Evolutionary conservation across 1,284 basidiomycete species (phyloP), one percentile per base, ranked within the genome.

Genomic region (Pyrrhoderma lamaoense): DNA sequence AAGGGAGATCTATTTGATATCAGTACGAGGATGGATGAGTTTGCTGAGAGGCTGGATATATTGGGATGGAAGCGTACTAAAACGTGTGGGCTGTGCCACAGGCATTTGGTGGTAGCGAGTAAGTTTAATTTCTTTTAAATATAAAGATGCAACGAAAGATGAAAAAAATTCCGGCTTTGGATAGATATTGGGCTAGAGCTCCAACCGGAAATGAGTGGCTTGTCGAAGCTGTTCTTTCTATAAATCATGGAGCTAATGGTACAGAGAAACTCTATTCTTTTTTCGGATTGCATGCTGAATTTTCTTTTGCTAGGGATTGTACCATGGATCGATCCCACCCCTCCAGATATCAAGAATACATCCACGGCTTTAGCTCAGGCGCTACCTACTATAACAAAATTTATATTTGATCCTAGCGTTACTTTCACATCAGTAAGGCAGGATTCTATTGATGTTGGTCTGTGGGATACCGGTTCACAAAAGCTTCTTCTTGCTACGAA

Each of bases 11-110:
- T 81, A 54, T 74, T 77, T 48, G 83, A 85, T 59, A 81, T 89
- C 56, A 73, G 76, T 8, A 70, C 67, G 0, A 71, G 86, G 21
- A 78, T 86, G 71, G 78, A 82, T 49, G 70, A 77, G 53, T 88
- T 81, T 63, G 60, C 65, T 19, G 66, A 79, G 34, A 70, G 82
- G 14, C 65, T 83, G 21, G 71, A 75, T 57, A 69, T 72, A 43
- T 71, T 80, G 42, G 84, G 84, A 3, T 81, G 82, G 77, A 79
- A 79, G 46, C 67, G 75, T 13, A 74, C 71, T 2, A 79, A 82
- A 60, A 71, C 78, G 1, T 87, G 1, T 89, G 86, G 86, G 77
- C 79, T 1, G 85, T 88, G 0, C 83, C 85, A 0, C 86, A 89
- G 63, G 86, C 75, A 0, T 89, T 89, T 62, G 85, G 85, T 9